Percentiles rank a stretch among this genome's conserved stretches.
Evolutionary conservation across 1,284 basidiomycete species (phyloP).

Genomic region (Irpex sp.): DNA sequence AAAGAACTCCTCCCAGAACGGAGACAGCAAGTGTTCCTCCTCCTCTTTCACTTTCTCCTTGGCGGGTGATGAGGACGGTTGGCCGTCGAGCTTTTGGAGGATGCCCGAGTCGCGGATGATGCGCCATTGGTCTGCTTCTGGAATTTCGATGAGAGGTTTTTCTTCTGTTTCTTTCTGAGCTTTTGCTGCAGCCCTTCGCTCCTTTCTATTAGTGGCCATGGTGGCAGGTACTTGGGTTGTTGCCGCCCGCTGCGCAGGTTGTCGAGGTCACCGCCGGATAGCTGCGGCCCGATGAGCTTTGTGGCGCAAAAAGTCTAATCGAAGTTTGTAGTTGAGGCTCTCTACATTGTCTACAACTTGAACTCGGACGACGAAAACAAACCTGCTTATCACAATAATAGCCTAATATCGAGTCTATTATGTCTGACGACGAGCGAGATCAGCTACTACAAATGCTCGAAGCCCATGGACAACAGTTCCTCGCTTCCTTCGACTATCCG

Average conservation of each 20-base stretch:
- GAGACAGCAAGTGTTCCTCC: slow-evolving; percentile 33
- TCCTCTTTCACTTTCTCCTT: slow-evolving; percentile 1
- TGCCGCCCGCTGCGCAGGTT: background rate
- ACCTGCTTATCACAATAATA: background rate
- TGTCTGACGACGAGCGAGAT: slow-evolving; percentile 23
- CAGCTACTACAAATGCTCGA: slow-evolving; percentile 51
- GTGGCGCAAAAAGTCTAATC: background rate
- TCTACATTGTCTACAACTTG: background rate
- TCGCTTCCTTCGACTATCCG: slow-evolving; percentile 45
- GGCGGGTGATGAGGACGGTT: no score
- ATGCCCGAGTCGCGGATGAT: slow-evolving; percentile 65
- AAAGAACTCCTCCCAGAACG: slow-evolving; percentile 67
- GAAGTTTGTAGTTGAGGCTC: background rate
- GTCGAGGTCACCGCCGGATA: background rate
- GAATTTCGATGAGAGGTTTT: slow-evolving; percentile 36
- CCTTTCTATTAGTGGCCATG: slow-evolving; percentile 40
- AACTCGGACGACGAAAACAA: background rate
- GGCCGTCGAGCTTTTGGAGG: slow-evolving; percentile 37
- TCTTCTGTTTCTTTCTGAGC: background rate
- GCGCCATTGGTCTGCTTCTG: slow-evolving; percentile 74
- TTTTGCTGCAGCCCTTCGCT: slow-evolving; percentile 16
- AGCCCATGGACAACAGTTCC: slow-evolving; percentile 58
- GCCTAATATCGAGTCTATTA: slow-evolving; percentile 1
- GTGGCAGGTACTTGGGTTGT: background rate
- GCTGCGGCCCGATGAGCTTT: background rate